Conservation (phyloP, 495 filamentous ascomycete species). For the Xeromyces bisporus region DNA sequence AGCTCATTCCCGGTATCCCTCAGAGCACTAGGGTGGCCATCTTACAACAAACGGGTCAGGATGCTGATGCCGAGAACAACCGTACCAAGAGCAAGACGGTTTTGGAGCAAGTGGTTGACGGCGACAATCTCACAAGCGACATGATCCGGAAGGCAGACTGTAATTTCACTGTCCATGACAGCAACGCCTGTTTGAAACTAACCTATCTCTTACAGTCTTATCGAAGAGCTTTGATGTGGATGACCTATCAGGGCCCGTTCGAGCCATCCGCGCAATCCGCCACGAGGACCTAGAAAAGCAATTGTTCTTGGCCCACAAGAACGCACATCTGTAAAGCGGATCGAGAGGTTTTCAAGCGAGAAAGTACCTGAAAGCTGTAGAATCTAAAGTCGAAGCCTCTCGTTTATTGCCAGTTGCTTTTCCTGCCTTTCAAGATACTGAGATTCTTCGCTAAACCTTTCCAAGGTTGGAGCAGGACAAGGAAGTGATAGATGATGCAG, state of each 20-base stretch:
- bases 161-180: slow-evolving; percentile 12
- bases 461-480: slow-evolving; percentile 34
- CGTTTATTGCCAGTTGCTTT: slow-evolving; percentile 25
- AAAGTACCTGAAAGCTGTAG: slow-evolving; percentile 47
- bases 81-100: slow-evolving; percentile 25
- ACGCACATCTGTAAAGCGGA: slow-evolving; percentile 55
- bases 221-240: slow-evolving; percentile 28
- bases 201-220: slow-evolving; percentile 12
- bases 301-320: slow-evolving; percentile 51
- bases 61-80: slow-evolving; percentile 4
- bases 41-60: slow-evolving; percentile 47
- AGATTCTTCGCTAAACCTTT: slow-evolving; percentile 1
- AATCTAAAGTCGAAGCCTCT: slow-evolving; percentile 42
- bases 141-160: slow-evolving; percentile 38
- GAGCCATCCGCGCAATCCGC: slow-evolving; percentile 39
- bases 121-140: slow-evolving; percentile 42
- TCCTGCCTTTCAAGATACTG: neutral
- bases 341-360: slow-evolving; percentile 53
- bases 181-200: neutral
- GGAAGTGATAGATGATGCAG: slow-evolving; percentile 35
- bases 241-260: slow-evolving; percentile 38
- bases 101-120: slow-evolving; percentile 49
- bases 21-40: slow-evolving; percentile 48
- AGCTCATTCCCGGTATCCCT: slow-evolving; percentile 63
- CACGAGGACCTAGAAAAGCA: slow-evolving; percentile 41